phyloP scores from a whole-genome alignment of 129 eudicot species.

The Mikania micrantha region DNA sequence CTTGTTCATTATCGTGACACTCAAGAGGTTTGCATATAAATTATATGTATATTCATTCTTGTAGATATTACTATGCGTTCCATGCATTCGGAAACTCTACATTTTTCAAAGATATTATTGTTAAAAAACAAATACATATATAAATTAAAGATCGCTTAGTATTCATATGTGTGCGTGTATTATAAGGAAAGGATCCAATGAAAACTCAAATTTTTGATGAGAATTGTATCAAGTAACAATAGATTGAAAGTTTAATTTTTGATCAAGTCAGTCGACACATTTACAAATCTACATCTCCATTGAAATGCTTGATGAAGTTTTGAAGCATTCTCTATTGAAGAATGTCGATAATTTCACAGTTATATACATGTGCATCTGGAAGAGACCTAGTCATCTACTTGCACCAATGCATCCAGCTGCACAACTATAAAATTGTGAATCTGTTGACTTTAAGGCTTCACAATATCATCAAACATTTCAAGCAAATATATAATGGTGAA shows the following conservation, averaged over 20 bases:
- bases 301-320: not conserved
- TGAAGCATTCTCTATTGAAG: not conserved
- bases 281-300: not conserved
- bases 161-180: not conserved
- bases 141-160: not conserved
- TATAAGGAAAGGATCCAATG: not conserved
- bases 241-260: not conserved
- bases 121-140: not conserved
- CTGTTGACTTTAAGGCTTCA: not conserved
- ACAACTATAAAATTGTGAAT: not conserved
- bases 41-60: not conserved
- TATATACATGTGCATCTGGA: not conserved
- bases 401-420: not conserved
- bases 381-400: not conserved
- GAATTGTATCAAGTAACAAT: not conserved
- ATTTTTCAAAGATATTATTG: not conserved
- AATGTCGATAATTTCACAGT: not conserved
- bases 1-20: conserved; percentile 98
- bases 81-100: not conserved
- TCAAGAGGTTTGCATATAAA: conserved; percentile 60
- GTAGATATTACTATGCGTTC: not conserved
- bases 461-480: not conserved
- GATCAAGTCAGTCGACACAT: not conserved
- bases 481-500: not conserved
- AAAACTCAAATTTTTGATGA: not conserved